Evolutionary conservation across 1,284 basidiomycete genomes (phyloP).

Genomic region (Limonomyces culmigenus): DNA sequence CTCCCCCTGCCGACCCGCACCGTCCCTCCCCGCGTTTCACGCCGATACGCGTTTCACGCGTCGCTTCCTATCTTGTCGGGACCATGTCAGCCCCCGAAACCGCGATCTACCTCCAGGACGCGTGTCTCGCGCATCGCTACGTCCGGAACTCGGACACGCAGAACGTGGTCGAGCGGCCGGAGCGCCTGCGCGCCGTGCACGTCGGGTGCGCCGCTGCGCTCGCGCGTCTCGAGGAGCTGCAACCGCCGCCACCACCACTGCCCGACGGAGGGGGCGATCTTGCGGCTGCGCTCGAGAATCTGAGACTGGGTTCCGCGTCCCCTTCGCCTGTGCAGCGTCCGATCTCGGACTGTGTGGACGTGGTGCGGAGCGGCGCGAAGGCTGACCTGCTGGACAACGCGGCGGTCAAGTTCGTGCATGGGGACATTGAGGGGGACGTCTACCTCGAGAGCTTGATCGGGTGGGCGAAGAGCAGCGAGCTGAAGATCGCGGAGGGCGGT

Average conservation of each 20-base stretch:
- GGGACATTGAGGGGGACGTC: constrained; percentile 46
- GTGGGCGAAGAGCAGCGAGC: constrained; percentile 50
- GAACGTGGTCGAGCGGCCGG: constrained; percentile 74
- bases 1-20: too few species aligned
- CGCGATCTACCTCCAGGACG: constrained; percentile 38
- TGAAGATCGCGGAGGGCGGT: constrained; percentile 44
- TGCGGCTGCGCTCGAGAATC: constrained; percentile 30
- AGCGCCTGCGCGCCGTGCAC: constrained; percentile 71
- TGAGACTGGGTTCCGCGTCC: constrained; percentile 37
- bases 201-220: constrained; percentile 66
- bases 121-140: constrained; percentile 59
- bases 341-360: constrained; percentile 12
- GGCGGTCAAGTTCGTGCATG: constrained; percentile 61
- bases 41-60: too few species aligned
- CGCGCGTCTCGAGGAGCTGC: constrained; percentile 42
- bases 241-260: background rate
- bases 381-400: constrained; percentile 38
- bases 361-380: constrained; percentile 35
- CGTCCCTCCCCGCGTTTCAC: too few species aligned
- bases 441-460: constrained; percentile 44
- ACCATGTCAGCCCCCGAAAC: too few species aligned
- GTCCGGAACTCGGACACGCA: constrained; percentile 62
- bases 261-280: constrained; percentile 5
- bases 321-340: constrained; percentile 12
- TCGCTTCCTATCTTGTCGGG: too few species aligned